Conservation (phyloP, 2,329 filamentous ascomycete genomes). For the Chaetoscypha palmicola region DNA sequence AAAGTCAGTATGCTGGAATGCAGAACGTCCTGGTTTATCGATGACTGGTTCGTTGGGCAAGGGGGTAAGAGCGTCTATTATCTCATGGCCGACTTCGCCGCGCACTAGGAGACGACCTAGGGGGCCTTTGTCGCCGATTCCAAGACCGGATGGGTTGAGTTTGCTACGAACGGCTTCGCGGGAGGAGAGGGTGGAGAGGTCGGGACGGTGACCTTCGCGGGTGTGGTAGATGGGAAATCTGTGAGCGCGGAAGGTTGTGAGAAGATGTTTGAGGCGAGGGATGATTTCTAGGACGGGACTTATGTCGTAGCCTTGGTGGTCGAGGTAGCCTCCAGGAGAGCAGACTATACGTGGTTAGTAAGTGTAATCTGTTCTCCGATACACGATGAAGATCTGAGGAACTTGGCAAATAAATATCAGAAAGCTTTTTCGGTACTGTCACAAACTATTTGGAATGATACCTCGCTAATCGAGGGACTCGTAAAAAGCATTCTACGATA, state of each 20-base stretch:
- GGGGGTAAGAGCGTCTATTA: conserved; percentile 37
- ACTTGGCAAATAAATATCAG: too few relatives aligned
- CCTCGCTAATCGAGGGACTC: too few relatives aligned
- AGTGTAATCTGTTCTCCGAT: too few relatives aligned
- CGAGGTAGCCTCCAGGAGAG: conserved; percentile 42
- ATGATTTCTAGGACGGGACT: conserved; percentile 37
- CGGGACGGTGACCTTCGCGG: conserved; percentile 46
- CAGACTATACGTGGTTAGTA: conserved; percentile 33
- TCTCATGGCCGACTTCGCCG: conserved; percentile 51
- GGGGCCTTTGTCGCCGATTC: conserved; percentile 45
- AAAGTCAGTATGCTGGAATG: conserved; percentile 35
- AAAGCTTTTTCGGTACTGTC: too few relatives aligned
- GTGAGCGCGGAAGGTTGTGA: conserved; percentile 35
- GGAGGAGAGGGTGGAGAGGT: conserved; percentile 48
- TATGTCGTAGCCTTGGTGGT: conserved; percentile 39
- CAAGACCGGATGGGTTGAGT: conserved; percentile 43
- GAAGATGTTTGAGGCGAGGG: conserved; percentile 35
- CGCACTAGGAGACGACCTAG: conserved; percentile 51
- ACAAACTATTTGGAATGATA: too few relatives aligned
- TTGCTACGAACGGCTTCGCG: conserved; percentile 47
- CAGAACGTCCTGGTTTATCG: conserved; percentile 32
- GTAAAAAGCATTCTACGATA: too few relatives aligned
- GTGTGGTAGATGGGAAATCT: conserved; percentile 42
- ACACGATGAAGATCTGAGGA: too few relatives aligned
- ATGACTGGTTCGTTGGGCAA: conserved; percentile 27